A percentile compares a stretch with the other conserved stretches of the same genome.
Evolutionary conservation across 2,329 filamentous ascomycete species (phyloP).

Genomic region (Bisporella sp.): DNA sequence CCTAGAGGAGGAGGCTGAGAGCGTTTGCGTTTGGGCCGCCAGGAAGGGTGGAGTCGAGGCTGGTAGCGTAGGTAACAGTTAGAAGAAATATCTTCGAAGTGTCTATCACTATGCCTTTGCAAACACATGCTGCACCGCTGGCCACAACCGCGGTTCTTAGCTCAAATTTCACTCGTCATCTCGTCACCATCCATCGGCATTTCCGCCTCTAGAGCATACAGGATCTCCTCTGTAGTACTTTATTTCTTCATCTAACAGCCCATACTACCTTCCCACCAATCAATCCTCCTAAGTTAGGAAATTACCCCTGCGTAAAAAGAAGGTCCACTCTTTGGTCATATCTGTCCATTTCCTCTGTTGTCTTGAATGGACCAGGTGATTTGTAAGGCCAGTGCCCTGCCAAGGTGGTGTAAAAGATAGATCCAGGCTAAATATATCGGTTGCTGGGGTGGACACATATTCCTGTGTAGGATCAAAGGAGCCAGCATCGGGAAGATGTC

Average conservation of each 20-base stretch:
- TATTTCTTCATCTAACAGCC: slow-evolving; percentile 6
- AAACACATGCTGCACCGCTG: too few species aligned
- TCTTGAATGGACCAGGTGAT: background rate
- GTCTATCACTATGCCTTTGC: too few species aligned
- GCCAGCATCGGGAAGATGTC: slow-evolving; percentile 3
- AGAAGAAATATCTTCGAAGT: too few species aligned
- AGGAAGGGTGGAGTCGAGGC: too few species aligned
- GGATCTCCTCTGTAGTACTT: slow-evolving; percentile 3
- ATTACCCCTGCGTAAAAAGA: slow-evolving; percentile 1
- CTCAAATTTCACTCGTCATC: background rate
- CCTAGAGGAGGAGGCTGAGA: too few species aligned
- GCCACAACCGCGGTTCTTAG: too few species aligned
- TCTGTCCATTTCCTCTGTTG: slow-evolving; percentile 1
- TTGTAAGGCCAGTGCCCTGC: slow-evolving; percentile 6
- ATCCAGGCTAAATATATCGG: slow-evolving; percentile 8
- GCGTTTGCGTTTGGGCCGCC: too few species aligned
- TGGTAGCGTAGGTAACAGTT: too few species aligned
- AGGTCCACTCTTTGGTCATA: slow-evolving; percentile 5
- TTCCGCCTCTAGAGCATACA: slow-evolving; percentile 4
- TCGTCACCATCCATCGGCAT: background rate
- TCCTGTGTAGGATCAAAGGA: slow-evolving; percentile 6
- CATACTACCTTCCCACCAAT: slow-evolving; percentile 4
- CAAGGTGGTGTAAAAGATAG: slow-evolving; percentile 3
- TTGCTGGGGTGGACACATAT: slow-evolving; percentile 2
- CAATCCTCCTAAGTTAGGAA: slow-evolving; percentile 1